Evolutionary conservation across 2,329 filamentous ascomycete genomes (phyloP), one percentile per base, ranked within the genome.

Genomic region (Trichoderma cornu-damae): DNA sequence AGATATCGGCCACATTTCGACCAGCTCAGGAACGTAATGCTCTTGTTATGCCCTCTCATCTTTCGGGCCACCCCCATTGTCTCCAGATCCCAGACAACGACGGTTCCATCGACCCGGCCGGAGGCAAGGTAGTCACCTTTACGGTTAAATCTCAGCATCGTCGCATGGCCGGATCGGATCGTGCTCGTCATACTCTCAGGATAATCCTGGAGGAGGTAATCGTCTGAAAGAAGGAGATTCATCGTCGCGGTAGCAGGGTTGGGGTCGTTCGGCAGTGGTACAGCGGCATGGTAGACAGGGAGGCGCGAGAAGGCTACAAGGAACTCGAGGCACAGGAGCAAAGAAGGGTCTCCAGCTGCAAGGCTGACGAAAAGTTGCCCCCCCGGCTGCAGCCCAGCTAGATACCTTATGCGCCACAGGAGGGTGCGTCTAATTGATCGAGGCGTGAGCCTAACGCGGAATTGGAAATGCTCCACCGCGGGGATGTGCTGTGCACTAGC

Each of bases 51-150:
- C 11, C 93, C 94, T 63, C 90, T 85, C 62, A 99, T 78, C 75
- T 97, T 99, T 68, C 91, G 87, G 59, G 94, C 94, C 4, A 97
- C 90, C 35, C 94, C 93, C 80, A 95, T 96, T 8, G 95, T 99
- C 74, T 99, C 95, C 49, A 97, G 84, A 69, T 99, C 94, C 81
- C 96, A 99, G 46, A 99, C 88, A 56, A 96, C 90, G 38, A 99
- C 88, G 4, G 90, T 94, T 64, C 94, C 94, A 75, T 99, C 94
- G 61, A 91, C 89, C 69, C 94, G 87, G 62, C 94, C 94, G 28
- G 92, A 96, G 43, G 94, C 94, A 62, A 99, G 85, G 66, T 94
- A 92, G 73, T 99, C 93, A 72, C 94, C 94, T 69, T 87, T 89
- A 69, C 91, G 89, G 69, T 93, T 96, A 80, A 99, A 99, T 63